These are phyloP conservation scores for Plasmodium gaboni DNA, from an alignment of 169 alveolate genomes.

Conservation along the genomic window DNA sequence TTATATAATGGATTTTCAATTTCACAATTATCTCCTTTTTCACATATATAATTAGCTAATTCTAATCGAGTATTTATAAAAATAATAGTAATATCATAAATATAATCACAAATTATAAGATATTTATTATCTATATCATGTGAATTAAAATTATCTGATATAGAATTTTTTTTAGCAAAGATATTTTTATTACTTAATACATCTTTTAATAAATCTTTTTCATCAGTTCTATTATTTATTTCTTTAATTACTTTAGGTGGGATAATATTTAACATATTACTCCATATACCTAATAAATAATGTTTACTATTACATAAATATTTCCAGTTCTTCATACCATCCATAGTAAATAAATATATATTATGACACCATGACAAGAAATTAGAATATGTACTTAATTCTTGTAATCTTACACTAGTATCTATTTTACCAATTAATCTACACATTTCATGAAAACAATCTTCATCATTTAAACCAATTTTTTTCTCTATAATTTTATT, in stretches of 20 bases:
- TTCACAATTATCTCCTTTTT: slow-evolving; percentile 71
- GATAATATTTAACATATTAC: slow-evolving; percentile 86
- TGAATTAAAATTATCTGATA: slow-evolving; percentile 58
- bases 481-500: slow-evolving; percentile 89
- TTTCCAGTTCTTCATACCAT: slow-evolving; percentile 91
- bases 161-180: slow-evolving; percentile 44
- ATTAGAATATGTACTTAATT: slow-evolving; percentile 82
- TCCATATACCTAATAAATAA: slow-evolving; percentile 94
- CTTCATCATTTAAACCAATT: slow-evolving; percentile 91
- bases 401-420: slow-evolving; percentile 91
- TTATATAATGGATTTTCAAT: slow-evolving; percentile 62
- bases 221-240: slow-evolving; percentile 73
- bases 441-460: slow-evolving; percentile 94
- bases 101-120: slow-evolving; percentile 65
- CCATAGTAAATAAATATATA: slow-evolving; percentile 91
- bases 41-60: slow-evolving; percentile 64
- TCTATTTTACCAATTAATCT: slow-evolving; percentile 92
- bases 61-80: slow-evolving; percentile 68
- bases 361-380: slow-evolving; percentile 93
- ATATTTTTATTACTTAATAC: slow-evolving; percentile 59
- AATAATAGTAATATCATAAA: slow-evolving; percentile 54
- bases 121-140: slow-evolving; percentile 62
- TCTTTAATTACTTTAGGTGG: slow-evolving; percentile 70
- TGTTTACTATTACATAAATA: slow-evolving; percentile 93
- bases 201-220: slow-evolving; percentile 63